Evolutionary conservation across 169 alveolate genomes (phyloP).

Genomic region (Blepharisma undulans): DNA sequence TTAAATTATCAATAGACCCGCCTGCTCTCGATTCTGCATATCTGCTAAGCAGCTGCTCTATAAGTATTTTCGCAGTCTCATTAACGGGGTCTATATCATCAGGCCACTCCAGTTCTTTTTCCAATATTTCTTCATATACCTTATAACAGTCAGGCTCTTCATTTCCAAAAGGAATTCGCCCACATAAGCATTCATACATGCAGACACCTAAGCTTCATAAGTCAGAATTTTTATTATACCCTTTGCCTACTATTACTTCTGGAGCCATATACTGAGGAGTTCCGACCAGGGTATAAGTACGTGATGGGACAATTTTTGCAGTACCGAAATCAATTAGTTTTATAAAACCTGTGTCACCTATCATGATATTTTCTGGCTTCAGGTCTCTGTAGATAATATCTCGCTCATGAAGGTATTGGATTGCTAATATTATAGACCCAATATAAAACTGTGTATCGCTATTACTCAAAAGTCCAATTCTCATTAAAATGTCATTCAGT

Average conservation of each 20-base stretch:
- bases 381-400: conserved; percentile 74
- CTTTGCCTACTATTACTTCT: conserved; percentile 73
- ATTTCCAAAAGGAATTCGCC: conserved; percentile 81
- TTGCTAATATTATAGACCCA: conserved; percentile 49
- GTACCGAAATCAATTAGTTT: conserved; percentile 71
- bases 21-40: conserved; percentile 15
- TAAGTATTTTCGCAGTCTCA: neutral
- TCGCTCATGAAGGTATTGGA: conserved; percentile 64
- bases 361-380: conserved; percentile 77
- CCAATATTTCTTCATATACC: conserved; percentile 72
- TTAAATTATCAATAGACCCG: conserved; percentile 48
- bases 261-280: conserved; percentile 77
- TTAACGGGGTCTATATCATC: neutral
- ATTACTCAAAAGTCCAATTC: conserved; percentile 54
- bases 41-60: neutral
- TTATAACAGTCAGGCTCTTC: conserved; percentile 70
- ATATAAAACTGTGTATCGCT: conserved; percentile 59
- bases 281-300: conserved; percentile 64
- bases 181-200: conserved; percentile 82
- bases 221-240: conserved; percentile 81
- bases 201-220: conserved; percentile 85
- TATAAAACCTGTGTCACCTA: conserved; percentile 68
- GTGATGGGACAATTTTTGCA: conserved; percentile 58
- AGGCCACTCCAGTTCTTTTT: conserved; percentile 81
- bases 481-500: conserved; percentile 56